phyloP scores from a whole-genome alignment of 2,329 filamentous ascomycete species.

The Shiraia bambusicola region DNA sequence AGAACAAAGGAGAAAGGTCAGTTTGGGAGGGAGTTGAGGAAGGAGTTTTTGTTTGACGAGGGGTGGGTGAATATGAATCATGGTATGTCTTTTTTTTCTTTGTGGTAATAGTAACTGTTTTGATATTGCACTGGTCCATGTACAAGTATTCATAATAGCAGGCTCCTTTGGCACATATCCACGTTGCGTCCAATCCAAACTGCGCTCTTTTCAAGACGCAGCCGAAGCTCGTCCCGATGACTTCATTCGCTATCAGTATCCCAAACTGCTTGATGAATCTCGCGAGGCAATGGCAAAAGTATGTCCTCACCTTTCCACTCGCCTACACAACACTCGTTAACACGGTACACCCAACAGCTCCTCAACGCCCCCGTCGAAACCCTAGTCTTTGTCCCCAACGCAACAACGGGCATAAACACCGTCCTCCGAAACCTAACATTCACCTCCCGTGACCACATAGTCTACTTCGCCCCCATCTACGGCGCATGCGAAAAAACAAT shows the following conservation, averaged over 20 bases:
- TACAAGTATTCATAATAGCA: conserved; percentile 5
- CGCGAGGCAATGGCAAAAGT: conserved; percentile 58
- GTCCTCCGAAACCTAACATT: conserved; percentile 75
- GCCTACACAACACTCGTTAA: neutral
- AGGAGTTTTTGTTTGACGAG: conserved; percentile 69
- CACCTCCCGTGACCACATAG: conserved; percentile 69
- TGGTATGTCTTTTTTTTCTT: conserved; percentile 51
- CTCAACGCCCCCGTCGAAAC: conserved; percentile 67
- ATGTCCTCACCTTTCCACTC: neutral
- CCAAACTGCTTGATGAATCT: conserved; percentile 62
- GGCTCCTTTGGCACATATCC: conserved; percentile 83
- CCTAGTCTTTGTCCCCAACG: conserved; percentile 78
- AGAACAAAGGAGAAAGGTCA: conserved; percentile 23
- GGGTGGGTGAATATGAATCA: conserved; percentile 77
- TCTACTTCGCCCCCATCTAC: conserved; percentile 80
- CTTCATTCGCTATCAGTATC: conserved; percentile 72
- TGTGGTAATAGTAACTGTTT: neutral
- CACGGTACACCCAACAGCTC: conserved; percentile 41
- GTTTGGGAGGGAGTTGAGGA: conserved; percentile 58
- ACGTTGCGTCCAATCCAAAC: conserved; percentile 57
- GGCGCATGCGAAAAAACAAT: conserved; percentile 74
- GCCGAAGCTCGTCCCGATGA: conserved; percentile 70
- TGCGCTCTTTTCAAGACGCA: conserved; percentile 65
- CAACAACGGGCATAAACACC: conserved; percentile 75
- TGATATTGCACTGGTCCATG: neutral